A percentile compares a stretch with the other conserved stretches of the same genome.
Conservation (phyloP, 1,284 basidiomycete species). For the Sporisorium iseilematis-ciliati region DNA sequence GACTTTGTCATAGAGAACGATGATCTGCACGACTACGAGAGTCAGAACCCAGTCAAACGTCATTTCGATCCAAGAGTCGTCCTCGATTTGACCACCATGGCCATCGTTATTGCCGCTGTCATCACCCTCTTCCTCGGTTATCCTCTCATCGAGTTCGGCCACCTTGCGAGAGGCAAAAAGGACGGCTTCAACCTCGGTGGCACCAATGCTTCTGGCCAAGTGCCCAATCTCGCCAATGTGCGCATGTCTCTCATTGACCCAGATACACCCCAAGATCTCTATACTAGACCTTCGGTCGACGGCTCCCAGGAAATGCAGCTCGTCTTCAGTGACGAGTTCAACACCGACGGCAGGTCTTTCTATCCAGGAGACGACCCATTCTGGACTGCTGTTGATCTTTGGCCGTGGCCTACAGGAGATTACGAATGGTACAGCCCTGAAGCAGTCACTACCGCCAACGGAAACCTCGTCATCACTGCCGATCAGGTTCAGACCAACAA, state of each 20-base stretch:
- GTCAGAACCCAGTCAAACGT: slow-evolving; percentile 30
- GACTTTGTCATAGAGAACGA: slow-evolving; percentile 58
- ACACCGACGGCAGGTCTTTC: slow-evolving; percentile 72
- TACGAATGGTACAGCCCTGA: slow-evolving; percentile 78
- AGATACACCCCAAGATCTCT: slow-evolving; percentile 67
- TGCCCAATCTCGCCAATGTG: slow-evolving; percentile 47
- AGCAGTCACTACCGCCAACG: slow-evolving; percentile 81
- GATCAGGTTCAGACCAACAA: slow-evolving; percentile 73
- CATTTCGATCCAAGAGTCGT: slow-evolving; percentile 27
- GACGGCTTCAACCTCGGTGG: slow-evolving; percentile 55
- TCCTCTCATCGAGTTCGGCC: slow-evolving; percentile 75
- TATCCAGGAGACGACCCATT: slow-evolving; percentile 75
- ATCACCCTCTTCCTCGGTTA: slow-evolving; percentile 81
- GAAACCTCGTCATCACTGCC: slow-evolving; percentile 81
- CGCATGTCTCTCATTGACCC: slow-evolving; percentile 66
- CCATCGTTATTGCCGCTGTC: slow-evolving; percentile 72
- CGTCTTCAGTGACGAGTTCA: slow-evolving; percentile 70
- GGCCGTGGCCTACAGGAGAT: slow-evolving; percentile 76
- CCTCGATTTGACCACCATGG: slow-evolving; percentile 62
- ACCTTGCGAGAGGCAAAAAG: slow-evolving; percentile 20
- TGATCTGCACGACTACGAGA: slow-evolving; percentile 47
- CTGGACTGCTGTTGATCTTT: slow-evolving; percentile 79
- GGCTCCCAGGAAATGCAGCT: slow-evolving; percentile 60
- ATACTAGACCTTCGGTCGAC: slow-evolving; percentile 72
- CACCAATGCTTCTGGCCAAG: slow-evolving; percentile 59